These are phyloP conservation scores for Suillus hirtellus DNA, from an alignment of 768 basidiomycete genomes.

Conservation along the genomic window DNA sequence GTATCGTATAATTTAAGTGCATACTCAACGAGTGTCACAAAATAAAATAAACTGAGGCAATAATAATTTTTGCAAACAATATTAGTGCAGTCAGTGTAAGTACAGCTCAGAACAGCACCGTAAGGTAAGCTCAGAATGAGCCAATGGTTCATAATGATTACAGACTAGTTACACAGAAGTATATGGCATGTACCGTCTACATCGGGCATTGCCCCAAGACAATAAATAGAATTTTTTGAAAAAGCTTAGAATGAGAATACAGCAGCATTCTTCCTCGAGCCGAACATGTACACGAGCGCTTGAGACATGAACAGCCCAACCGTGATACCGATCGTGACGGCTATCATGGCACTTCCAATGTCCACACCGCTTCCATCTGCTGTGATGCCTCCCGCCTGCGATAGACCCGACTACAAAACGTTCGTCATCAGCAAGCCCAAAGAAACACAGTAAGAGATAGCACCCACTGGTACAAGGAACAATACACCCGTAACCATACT, in stretches of 20 bases:
- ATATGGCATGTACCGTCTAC: too few relatives aligned
- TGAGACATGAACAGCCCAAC: slow-evolving; percentile 89
- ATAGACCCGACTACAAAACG: slow-evolving; percentile 67
- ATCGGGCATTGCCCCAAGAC: too few relatives aligned
- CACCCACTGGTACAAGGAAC: slow-evolving; percentile 81
- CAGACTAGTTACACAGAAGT: too few relatives aligned
- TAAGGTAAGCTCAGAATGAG: slow-evolving; percentile 1
- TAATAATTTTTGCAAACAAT: background rate
- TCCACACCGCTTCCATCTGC: slow-evolving; percentile 81
- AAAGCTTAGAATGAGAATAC: slow-evolving; percentile 72
- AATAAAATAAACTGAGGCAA: background rate
- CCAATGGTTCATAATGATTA: too few relatives aligned
- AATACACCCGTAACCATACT: slow-evolving; percentile 89
- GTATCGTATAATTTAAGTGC: slow-evolving; percentile 8
- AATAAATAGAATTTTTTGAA: too few relatives aligned
- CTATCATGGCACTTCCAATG: slow-evolving; percentile 84
- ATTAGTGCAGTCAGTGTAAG: background rate
- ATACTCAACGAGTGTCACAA: background rate
- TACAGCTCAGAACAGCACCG: background rate
- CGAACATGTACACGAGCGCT: slow-evolving; percentile 85
- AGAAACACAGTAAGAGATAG: slow-evolving; percentile 8
- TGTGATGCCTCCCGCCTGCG: slow-evolving; percentile 83
- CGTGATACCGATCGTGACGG: slow-evolving; percentile 89
- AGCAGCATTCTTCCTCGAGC: slow-evolving; percentile 78
- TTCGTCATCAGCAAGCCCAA: slow-evolving; percentile 7